phyloP scores from a whole-genome alignment of 78 protist genomes.

The Neovahlkampfia damariscottae region DNA sequence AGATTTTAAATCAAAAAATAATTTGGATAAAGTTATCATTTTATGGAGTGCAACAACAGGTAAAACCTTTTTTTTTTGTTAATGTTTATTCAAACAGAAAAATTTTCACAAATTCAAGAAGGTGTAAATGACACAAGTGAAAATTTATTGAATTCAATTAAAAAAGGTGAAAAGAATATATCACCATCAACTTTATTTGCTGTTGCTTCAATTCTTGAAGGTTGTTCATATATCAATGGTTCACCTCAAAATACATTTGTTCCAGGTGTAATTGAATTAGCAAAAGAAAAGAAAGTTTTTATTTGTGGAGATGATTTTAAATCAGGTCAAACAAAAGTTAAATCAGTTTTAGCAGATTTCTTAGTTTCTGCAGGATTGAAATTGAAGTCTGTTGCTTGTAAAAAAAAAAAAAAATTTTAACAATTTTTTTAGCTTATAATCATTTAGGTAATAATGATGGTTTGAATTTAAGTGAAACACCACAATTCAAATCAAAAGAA shows the following conservation, averaged over 20 bases:
- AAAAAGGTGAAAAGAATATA: conserved; percentile 53
- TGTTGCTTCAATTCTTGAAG: conserved; percentile 89
- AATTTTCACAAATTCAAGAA: conserved; percentile 65
- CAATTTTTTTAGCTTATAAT: too few relatives aligned
- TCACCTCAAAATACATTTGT: conserved; percentile 97
- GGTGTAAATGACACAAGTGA: conserved; percentile 90
- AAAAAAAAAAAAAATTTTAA: too few relatives aligned
- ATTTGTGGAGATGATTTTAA: conserved; percentile 99
- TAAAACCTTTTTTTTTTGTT: too few relatives aligned
- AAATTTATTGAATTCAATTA: conserved; percentile 63
- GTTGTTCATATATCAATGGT: conserved; percentile 94
- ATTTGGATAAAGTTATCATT: conserved; percentile 79
- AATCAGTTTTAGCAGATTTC: conserved; percentile 95
- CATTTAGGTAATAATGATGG: conserved; percentile 99
- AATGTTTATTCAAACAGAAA: too few relatives aligned
- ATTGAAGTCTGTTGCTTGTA: conserved; percentile 78
- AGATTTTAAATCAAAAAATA: conserved; percentile 77
- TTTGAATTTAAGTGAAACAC: conserved; percentile 83
- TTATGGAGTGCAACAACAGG: conserved; percentile 99
- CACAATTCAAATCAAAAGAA: conserved; percentile 97
- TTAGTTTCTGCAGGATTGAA: conserved; percentile 95
- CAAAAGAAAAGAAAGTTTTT: conserved; percentile 55
- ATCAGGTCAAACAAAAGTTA: conserved; percentile 99
- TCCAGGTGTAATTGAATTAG: conserved; percentile 90
- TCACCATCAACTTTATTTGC: conserved; percentile 94